Conservation (phyloP, 2,329 filamentous ascomycete genomes). For the Ciborinia camelliae region DNA sequence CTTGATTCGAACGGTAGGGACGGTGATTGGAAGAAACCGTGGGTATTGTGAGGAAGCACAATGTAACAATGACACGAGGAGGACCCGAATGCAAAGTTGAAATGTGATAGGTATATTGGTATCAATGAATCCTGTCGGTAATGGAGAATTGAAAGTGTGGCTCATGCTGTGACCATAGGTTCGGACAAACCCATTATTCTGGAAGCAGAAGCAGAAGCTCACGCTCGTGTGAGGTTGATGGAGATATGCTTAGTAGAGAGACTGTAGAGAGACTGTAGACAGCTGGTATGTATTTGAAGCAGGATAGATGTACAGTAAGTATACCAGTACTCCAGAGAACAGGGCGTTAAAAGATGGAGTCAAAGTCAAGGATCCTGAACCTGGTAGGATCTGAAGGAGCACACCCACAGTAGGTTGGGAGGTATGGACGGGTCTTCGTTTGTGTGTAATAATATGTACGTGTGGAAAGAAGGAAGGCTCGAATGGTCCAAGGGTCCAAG, state of each 20-base stretch:
- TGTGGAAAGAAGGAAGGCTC: background rate
- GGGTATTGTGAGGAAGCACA: conserved; percentile 21
- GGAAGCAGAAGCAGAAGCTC: conserved; percentile 36
- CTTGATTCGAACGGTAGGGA: conserved; percentile 26
- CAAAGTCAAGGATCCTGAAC: conserved; percentile 28
- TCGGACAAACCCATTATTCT: conserved; percentile 36
- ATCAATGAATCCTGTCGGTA: conserved; percentile 28
- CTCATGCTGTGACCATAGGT: conserved; percentile 35
- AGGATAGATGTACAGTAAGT: background rate
- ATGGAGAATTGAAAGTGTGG: conserved; percentile 32
- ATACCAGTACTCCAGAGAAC: too few species aligned
- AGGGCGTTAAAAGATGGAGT: conserved; percentile 27
- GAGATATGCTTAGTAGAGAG: conserved; percentile 23
- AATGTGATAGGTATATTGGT: conserved; percentile 25
- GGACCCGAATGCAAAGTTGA: conserved; percentile 23
- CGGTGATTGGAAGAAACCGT: conserved; percentile 19
- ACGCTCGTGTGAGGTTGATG: conserved; percentile 30
- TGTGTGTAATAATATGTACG: conserved; percentile 20
- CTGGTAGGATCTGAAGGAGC: conserved; percentile 32
- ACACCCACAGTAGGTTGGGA: too few species aligned
- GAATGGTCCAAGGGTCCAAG: too few species aligned
- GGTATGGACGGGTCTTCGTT: conserved; percentile 22
- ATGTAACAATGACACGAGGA: conserved; percentile 22
- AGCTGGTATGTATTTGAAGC: conserved; percentile 24
- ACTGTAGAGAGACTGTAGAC: too few species aligned